A percentile compares a stretch with the other conserved stretches of the same genome.
Evolutionary conservation across 2,329 filamentous ascomycete genomes (phyloP).

Genomic region (Clarireedia sp.): DNA sequence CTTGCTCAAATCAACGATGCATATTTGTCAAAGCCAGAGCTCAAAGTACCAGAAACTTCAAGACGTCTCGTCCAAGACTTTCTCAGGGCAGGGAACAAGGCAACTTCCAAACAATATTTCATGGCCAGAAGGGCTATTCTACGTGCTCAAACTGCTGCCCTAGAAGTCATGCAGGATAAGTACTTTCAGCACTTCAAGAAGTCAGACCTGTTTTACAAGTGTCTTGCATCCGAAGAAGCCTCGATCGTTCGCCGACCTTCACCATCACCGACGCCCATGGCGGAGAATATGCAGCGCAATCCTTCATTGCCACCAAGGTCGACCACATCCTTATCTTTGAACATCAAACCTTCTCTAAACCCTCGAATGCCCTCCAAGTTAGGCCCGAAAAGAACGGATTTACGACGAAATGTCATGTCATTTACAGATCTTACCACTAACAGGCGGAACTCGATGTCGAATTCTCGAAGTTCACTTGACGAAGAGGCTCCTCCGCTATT

Average conservation of each 20-base stretch:
- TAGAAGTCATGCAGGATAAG: slow-evolving; percentile 75
- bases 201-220: slow-evolving; percentile 94
- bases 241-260: slow-evolving; percentile 29
- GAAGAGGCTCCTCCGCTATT: slow-evolving; percentile 57
- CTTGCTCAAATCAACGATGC: slow-evolving; percentile 86
- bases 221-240: slow-evolving; percentile 78
- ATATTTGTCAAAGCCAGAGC: slow-evolving; percentile 74
- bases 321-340: slow-evolving; percentile 28
- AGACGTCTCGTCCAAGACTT: slow-evolving; percentile 68
- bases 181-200: slow-evolving; percentile 83
- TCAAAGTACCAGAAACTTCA: slow-evolving; percentile 65
- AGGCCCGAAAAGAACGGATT: slow-evolving; percentile 39
- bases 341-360: slow-evolving; percentile 36
- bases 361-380: slow-evolving; percentile 41
- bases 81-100: slow-evolving; percentile 66
- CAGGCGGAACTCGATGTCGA: slow-evolving; percentile 30
- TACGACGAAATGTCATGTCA: slow-evolving; percentile 52
- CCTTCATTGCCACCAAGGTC: slow-evolving; percentile 18
- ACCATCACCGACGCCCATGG: slow-evolving; percentile 18
- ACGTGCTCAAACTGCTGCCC: slow-evolving; percentile 69
- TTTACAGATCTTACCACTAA: slow-evolving; percentile 49
- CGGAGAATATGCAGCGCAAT: slow-evolving; percentile 31
- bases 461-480: slow-evolving; percentile 62
- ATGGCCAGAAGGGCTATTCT: slow-evolving; percentile 75
- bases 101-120: slow-evolving; percentile 74